Evolutionary conservation across 108 stramenopile species (phyloP), one percentile per base, ranked within the genome.

Genomic region (Cyclotella cryptica): DNA sequence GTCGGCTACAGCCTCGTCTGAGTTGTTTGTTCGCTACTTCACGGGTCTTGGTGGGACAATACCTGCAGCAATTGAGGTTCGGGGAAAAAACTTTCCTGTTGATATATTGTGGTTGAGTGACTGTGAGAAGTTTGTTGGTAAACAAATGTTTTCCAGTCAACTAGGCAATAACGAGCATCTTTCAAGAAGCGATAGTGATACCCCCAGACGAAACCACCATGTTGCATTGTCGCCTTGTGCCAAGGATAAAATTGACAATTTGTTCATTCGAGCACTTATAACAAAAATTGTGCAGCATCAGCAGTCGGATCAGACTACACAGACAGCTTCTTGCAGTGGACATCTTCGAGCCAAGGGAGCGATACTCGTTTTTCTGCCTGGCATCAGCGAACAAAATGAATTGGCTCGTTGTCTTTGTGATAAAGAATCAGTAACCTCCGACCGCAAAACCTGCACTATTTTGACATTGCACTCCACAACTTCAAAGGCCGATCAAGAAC

Each of bases 281-380:
- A 52, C 42, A 26, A 75, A 77, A 19, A 85, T 87, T 41, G 69
- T 85, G 18, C 46, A 68, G 35, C 52, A 86, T 66, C 84, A 84
- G 60, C 72, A 77, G 51, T 10, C 22, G 2, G 65, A 79, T 17
- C 74, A 54, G 12, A 39, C 27, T 35, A 8, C 41, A 42, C 10
- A 43, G 7, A 39, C 39, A 28, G 18, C 22, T 15, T 30, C 81
- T 42, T 19, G 28, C 59, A 59, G 29, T 35, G 39, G 13, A 24
- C 13, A 74, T 11, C 59, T 11, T 29, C 58, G 46, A 35, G 6
- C 35, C 2, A 35, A 35, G 13, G 94, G 92, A 17, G 89, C 95
- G 1, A 89, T 98, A 41, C 86, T 98, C 19, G 91, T 97, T 10
- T 98, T 98, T 69, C 61, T 97, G 47, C 96, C 98, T 3, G 98